phyloP scores from a whole-genome alignment of 116 monocot genomes.

The Zostera marina region DNA sequence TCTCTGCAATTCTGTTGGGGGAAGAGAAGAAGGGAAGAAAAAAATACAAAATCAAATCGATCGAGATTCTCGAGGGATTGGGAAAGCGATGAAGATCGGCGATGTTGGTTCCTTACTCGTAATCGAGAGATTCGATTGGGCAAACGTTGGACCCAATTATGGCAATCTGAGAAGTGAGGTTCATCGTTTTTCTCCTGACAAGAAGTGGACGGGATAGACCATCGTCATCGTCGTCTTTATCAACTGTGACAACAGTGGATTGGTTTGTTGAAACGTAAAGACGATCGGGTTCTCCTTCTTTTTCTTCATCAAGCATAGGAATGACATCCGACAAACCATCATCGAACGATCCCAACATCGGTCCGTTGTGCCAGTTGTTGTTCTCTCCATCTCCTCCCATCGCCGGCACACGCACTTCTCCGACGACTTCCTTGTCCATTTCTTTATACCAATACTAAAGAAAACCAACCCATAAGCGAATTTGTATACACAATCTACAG shows the following conservation, averaged over 20 bases:
- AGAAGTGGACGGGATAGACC: constrained; percentile 15
- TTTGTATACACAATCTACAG: too few relatives aligned
- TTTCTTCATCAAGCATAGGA: too few relatives aligned
- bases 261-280: background rate
- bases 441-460: too few relatives aligned
- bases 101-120: constrained; percentile 29
- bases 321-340: too few relatives aligned
- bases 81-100: background rate
- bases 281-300: too few relatives aligned
- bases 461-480: too few relatives aligned
- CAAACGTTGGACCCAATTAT: constrained; percentile 62
- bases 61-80: background rate
- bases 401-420: too few relatives aligned
- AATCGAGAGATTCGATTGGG: constrained; percentile 95
- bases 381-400: too few relatives aligned
- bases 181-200: constrained; percentile 20
- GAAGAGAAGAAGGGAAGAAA: constrained; percentile 2
- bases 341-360: too few relatives aligned
- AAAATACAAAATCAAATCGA: background rate
- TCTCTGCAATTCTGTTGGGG: constrained; percentile 70
- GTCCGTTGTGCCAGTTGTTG: too few relatives aligned
- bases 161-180: constrained; percentile 67
- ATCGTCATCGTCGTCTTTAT: background rate
- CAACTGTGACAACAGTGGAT: constrained; percentile 6
- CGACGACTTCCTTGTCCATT: too few relatives aligned